Percentiles rank a stretch among this genome's conserved stretches.
Conservation (phyloP, 2,329 filamentous ascomycete species). For the Aciculosporium take region DNA sequence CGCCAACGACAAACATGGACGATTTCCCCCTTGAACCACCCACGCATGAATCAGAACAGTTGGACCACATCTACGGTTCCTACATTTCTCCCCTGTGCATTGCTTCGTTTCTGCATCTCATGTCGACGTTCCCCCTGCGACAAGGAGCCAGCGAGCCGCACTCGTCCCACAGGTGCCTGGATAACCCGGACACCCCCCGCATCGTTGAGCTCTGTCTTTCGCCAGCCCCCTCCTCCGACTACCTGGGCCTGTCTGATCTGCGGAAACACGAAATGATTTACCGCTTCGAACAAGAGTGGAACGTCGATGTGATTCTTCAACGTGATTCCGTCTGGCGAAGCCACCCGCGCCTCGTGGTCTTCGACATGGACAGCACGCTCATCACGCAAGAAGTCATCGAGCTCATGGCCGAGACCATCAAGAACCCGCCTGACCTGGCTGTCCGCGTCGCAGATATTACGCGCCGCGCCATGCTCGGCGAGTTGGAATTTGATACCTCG, state of each 20-base stretch:
- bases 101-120: slow-evolving; percentile 51
- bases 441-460: slow-evolving; percentile 79
- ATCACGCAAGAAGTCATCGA: slow-evolving; percentile 98
- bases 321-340: slow-evolving; percentile 57
- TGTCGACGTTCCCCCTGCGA: slow-evolving; percentile 45
- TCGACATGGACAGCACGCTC: slow-evolving; percentile 97
- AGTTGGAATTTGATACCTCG: slow-evolving; percentile 79
- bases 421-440: slow-evolving; percentile 54
- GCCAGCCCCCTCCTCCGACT: slow-evolving; percentile 45
- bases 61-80: slow-evolving; percentile 52
- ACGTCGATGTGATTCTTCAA: slow-evolving; percentile 71
- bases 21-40: slow-evolving; percentile 46
- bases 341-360: slow-evolving; percentile 77
- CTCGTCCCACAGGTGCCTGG: slow-evolving; percentile 51
- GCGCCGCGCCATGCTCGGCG: slow-evolving; percentile 85
- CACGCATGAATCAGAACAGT: slow-evolving; percentile 37
- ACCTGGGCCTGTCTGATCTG: slow-evolving; percentile 53
- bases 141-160: slow-evolving; percentile 36
- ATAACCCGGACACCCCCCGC: slow-evolving; percentile 41
- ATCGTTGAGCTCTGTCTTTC: slow-evolving; percentile 54
- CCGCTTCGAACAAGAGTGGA: slow-evolving; percentile 78
- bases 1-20: slow-evolving; percentile 43
- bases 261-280: slow-evolving; percentile 71
- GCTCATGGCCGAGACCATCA: slow-evolving; percentile 70
- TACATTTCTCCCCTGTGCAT: slow-evolving; percentile 52